phyloP scores from a whole-genome alignment of 768 basidiomycete genomes.

The Dacryopinax primogenitus region DNA sequence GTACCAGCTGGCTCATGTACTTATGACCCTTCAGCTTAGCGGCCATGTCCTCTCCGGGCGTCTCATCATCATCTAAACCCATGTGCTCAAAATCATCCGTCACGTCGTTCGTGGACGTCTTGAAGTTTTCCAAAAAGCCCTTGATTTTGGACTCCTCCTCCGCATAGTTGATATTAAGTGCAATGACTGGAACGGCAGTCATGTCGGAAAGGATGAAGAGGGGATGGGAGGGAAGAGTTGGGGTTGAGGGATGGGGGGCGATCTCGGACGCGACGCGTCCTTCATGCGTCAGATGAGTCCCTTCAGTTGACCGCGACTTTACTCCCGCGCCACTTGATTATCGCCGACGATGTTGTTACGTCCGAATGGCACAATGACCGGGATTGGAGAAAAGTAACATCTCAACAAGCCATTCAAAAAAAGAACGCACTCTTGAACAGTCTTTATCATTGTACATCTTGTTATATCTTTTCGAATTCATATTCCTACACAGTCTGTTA shows the following conservation, averaged over 20 bases:
- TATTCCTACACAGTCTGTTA: too few relatives aligned
- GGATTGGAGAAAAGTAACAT: too few relatives aligned
- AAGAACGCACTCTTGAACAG: too few relatives aligned
- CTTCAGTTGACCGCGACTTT: conserved; percentile 5
- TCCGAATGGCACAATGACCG: too few relatives aligned
- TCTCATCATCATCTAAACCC: conserved; percentile 38
- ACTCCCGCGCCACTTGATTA: neutral
- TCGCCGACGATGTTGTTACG: too few relatives aligned
- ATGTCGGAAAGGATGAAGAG: conserved; percentile 8
- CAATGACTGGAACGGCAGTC: conserved; percentile 20
- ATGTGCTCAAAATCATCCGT: conserved; percentile 56
- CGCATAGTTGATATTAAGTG: conserved; percentile 49
- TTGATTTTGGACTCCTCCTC: conserved; percentile 62
- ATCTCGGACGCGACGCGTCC: neutral
- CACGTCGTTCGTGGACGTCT: conserved; percentile 46
- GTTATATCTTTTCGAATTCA: too few relatives aligned
- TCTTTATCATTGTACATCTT: too few relatives aligned
- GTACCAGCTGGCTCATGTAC: conserved; percentile 74
- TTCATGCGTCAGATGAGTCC: neutral
- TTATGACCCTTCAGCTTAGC: conserved; percentile 30
- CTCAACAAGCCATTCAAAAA: too few relatives aligned
- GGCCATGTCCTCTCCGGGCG: conserved; percentile 30
- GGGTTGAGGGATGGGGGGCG: neutral
- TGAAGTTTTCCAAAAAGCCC: conserved; percentile 56
- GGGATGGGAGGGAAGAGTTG: neutral